These are phyloP conservation scores for Penicillium atrosanguineum DNA, from an alignment of 495 filamentous ascomycete species.

Conservation along the genomic window DNA sequence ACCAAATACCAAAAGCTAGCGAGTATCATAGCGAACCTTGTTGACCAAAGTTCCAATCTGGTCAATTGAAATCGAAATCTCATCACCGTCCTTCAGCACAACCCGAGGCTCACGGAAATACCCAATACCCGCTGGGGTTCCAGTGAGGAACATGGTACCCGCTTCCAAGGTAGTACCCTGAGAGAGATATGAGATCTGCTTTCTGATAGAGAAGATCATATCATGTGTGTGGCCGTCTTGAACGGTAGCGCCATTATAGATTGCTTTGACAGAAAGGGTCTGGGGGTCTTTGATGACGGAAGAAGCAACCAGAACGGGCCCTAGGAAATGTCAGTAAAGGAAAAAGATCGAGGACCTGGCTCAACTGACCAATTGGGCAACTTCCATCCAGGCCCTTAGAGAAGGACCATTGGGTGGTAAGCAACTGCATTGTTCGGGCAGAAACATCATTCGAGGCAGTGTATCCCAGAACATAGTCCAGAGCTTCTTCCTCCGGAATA, in stretches of 20 bases:
- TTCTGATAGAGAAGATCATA: constrained; percentile 34
- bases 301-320: constrained; percentile 38
- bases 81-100: constrained; percentile 51
- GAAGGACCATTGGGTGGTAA: constrained; percentile 40
- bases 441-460: constrained; percentile 42
- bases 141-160: constrained; percentile 42
- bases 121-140: constrained; percentile 40
- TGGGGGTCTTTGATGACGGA: constrained; percentile 29
- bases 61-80: constrained; percentile 50
- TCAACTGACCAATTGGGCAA: constrained; percentile 29
- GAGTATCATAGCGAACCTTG: constrained; percentile 28
- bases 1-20: too few relatives aligned
- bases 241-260: constrained; percentile 9
- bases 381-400: constrained; percentile 43
- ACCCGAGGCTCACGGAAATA: constrained; percentile 42
- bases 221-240: constrained; percentile 20
- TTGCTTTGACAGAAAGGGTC: constrained; percentile 7
- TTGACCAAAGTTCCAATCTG: constrained; percentile 31
- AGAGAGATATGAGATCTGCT: constrained; percentile 34
- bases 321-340: constrained; percentile 10
- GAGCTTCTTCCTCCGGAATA: constrained; percentile 36
- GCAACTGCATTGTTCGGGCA: constrained; percentile 33
- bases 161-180: constrained; percentile 41
- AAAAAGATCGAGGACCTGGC: background rate
- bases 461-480: constrained; percentile 44